These are phyloP conservation scores for Pontederia crassipes DNA, from an alignment of 176 grass and related monocot genomes.

Conservation along the genomic window DNA sequence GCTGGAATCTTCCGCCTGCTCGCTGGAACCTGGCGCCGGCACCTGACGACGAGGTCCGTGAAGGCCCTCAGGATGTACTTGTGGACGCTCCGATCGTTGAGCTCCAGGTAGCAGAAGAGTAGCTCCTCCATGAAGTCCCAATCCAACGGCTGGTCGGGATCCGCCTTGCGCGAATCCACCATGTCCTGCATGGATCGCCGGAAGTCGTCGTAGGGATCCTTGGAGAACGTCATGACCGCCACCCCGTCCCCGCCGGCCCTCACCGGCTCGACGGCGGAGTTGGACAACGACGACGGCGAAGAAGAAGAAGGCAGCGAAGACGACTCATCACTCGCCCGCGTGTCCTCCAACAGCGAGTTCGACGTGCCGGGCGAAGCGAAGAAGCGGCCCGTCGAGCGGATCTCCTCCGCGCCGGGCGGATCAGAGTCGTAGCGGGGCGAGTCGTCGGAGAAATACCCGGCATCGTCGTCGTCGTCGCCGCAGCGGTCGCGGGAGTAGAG, in stretches of 20 bases:
- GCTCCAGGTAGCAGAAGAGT: constrained; percentile 61
- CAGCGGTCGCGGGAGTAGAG: constrained; percentile 28
- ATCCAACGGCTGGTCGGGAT: constrained; percentile 31
- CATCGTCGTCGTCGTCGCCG: background rate
- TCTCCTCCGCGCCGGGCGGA: background rate
- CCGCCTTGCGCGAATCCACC: constrained; percentile 36
- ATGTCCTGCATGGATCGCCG: constrained; percentile 50
- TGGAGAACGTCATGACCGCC: constrained; percentile 43
- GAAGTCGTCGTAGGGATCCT: constrained; percentile 64
- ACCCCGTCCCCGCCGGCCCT: background rate
- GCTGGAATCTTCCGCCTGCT: background rate
- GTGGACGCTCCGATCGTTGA: constrained; percentile 66
- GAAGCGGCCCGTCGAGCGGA: constrained; percentile 16
- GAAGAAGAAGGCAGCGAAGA: background rate
- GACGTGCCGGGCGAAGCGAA: constrained; percentile 25
- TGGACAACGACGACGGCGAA: background rate
- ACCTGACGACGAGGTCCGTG: constrained; percentile 39
- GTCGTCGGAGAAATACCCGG: background rate
- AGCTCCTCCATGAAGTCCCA: constrained; percentile 89
- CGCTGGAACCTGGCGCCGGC: background rate
- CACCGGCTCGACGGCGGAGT: background rate
- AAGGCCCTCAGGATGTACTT: constrained; percentile 65
- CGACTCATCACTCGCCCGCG: background rate
- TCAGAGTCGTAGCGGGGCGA: constrained; percentile 7
- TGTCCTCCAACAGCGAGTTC: constrained; percentile 4